Base-by-base conservation (phyloP, 2,329 filamentous ascomycete species). In the Fusarium annulatum region DNA sequence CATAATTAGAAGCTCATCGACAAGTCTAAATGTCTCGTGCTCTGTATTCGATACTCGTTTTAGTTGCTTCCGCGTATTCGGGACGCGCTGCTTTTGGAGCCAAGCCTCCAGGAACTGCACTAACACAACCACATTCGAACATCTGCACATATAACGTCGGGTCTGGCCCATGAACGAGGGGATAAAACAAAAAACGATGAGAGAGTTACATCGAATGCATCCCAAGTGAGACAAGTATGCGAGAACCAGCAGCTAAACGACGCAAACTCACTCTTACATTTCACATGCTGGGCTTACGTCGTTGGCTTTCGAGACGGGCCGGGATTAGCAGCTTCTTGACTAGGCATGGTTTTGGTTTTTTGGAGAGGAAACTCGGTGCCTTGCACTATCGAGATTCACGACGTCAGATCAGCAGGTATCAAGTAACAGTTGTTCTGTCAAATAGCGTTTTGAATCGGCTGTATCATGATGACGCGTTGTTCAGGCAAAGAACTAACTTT, bases 241-340 rank as follows among this genome's bases (percentile, higher is more conserved):
- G 48, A 60, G 57, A 52, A 70, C 59, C 48, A 52, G 45, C 48
- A 52, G 28, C 43, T 42, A 58, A 46, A 58, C 56, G 41, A 61
- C 51, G 53, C 38, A 69, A 53, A 67, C 70, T 73, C 53, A 67
- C 61, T 42, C 38, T 33, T 53, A 34, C 46, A 68, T 46, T 48
- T 70, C 36, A 41, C 43, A 55, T 53, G 39, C 71, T 74, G 58
- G 71, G 71, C 71, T 65, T 74, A 71, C 71, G 71, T 74, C 61
- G 64, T 64, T 71, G 67, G 69, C 49, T 56, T 55, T 55, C n/a
- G 33, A 42, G 28, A 59, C 28, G 6, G 67, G 49, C 62, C 34
- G 49, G 71, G 70, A 38, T 72, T 48, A 36, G n/a, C n/a, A 53
- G 28, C 34, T 58, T 59, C 41, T 62, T 21, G 41, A 38, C 51